Evolutionary conservation across 306 rosid species (phyloP).

Genomic region (Prinsepia uniflora): DNA sequence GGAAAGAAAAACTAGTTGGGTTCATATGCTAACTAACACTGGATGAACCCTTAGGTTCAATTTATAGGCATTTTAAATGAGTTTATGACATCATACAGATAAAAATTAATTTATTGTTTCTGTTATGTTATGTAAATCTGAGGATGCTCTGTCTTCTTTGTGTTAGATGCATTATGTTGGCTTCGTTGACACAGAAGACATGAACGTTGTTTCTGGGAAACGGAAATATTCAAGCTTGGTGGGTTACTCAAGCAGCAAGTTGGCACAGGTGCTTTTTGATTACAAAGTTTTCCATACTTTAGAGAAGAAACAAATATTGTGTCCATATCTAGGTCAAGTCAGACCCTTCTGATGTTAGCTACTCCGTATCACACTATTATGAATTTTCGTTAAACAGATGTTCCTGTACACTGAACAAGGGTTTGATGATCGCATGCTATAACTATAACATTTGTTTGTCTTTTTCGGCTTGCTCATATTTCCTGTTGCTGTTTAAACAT

Average conservation of each 20-base stretch:
- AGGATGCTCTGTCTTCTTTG: conserved; percentile 11
- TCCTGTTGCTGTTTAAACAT: neutral
- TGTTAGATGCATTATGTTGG: conserved; percentile 90
- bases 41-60: neutral
- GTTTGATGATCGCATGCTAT: neutral
- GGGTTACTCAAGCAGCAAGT: conserved; percentile 72
- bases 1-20: conserved; percentile 1
- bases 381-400: neutral
- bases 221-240: neutral
- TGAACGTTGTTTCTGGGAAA: conserved; percentile 71
- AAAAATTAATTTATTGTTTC: neutral
- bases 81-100: neutral
- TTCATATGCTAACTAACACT: neutral
- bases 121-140: conserved; percentile 16
- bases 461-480: neutral
- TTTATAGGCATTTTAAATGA: neutral
- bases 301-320: too few relatives aligned
- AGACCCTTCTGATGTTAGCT: neutral
- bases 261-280: conserved; percentile 67
- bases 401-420: neutral
- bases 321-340: neutral
- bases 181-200: conserved; percentile 84
- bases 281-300: too few relatives aligned
- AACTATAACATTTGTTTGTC: neutral
- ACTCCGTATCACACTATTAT: too few relatives aligned